phyloP scores from a whole-genome alignment of 306 rosid species.

The Trifolium subterraneum region DNA sequence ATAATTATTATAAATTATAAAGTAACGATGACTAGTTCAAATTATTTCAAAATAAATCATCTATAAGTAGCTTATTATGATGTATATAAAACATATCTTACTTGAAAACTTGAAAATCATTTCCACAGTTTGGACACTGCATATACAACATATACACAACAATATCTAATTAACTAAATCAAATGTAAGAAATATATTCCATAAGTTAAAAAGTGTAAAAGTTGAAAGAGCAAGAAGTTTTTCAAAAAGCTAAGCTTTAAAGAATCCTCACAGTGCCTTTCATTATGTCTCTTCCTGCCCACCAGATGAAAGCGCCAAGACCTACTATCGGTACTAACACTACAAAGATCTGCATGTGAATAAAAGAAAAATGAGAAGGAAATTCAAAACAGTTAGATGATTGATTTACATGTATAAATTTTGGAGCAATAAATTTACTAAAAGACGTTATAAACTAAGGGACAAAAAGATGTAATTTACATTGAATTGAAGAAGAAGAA shows the following conservation, averaged over 20 bases:
- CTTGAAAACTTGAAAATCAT: constrained; percentile 94
- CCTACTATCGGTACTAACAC: constrained; percentile 85
- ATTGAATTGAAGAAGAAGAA: background rate
- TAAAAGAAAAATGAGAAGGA: constrained; percentile 24
- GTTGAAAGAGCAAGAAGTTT: constrained; percentile 33
- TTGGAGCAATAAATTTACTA: constrained; percentile 16
- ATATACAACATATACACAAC: constrained; percentile 35
- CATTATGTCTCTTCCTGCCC: constrained; percentile 95
- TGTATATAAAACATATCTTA: constrained; percentile 51
- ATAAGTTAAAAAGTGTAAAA: constrained; percentile 1
- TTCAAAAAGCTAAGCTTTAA: constrained; percentile 29
- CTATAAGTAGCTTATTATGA: constrained; percentile 22
- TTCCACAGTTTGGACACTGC: constrained; percentile 99
- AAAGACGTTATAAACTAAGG: constrained; percentile 18
- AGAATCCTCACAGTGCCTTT: constrained; percentile 77
- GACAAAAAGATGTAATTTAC: background rate
- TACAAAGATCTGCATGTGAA: constrained; percentile 70
- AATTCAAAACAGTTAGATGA: constrained; percentile 36
- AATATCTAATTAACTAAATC: constrained; percentile 12
- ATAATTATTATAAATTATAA: constrained; percentile 2
- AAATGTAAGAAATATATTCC: constrained; percentile 10
- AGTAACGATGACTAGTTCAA: background rate
- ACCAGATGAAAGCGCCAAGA: constrained; percentile 90
- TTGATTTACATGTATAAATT: constrained; percentile 14
- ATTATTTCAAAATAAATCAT: constrained; percentile 31